Percentiles rank a stretch among this genome's conserved stretches.
These are phyloP conservation scores for Trametes maxima DNA, from an alignment of 768 basidiomycete species.

Conservation along the genomic window DNA sequence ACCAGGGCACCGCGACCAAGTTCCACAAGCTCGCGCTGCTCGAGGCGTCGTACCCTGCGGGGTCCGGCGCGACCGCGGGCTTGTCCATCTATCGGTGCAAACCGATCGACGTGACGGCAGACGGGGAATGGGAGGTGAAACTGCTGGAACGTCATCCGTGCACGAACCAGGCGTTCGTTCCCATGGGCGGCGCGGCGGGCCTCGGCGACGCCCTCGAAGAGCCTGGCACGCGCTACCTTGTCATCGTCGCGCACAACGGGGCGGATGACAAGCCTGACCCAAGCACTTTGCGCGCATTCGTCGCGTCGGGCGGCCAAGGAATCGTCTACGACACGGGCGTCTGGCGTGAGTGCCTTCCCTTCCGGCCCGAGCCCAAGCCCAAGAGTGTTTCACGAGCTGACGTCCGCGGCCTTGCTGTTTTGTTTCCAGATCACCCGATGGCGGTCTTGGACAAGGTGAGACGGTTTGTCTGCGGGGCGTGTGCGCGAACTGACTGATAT, in stretches of 20 bases:
- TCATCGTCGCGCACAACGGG: constrained; percentile 85
- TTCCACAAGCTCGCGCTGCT: constrained; percentile 89
- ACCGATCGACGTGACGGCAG: constrained; percentile 49
- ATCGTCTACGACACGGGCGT: constrained; percentile 80
- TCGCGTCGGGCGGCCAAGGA: constrained; percentile 80
- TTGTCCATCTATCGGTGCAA: constrained; percentile 87
- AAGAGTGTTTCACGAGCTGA: too few relatives aligned
- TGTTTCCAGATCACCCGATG: constrained; percentile 83
- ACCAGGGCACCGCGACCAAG: constrained; percentile 88
- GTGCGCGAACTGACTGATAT: background rate
- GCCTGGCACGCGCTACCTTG: constrained; percentile 65
- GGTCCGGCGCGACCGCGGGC: constrained; percentile 57
- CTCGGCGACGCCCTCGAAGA: constrained; percentile 50
- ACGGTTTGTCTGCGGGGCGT: background rate
- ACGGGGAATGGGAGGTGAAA: constrained; percentile 58
- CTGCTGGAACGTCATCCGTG: constrained; percentile 88
- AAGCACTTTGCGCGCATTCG: constrained; percentile 74
- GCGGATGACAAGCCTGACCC: constrained; percentile 77
- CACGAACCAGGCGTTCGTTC: constrained; percentile 92
- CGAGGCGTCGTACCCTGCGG: constrained; percentile 62
- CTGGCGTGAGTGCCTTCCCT: constrained; percentile 77
- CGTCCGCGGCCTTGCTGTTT: too few relatives aligned
- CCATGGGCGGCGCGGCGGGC: constrained; percentile 69
- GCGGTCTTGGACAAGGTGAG: constrained; percentile 71
- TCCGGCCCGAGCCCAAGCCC: background rate